phyloP scores from a whole-genome alignment of 192 early-diverging fungal species.

The Umbelopsis isabellina region DNA sequence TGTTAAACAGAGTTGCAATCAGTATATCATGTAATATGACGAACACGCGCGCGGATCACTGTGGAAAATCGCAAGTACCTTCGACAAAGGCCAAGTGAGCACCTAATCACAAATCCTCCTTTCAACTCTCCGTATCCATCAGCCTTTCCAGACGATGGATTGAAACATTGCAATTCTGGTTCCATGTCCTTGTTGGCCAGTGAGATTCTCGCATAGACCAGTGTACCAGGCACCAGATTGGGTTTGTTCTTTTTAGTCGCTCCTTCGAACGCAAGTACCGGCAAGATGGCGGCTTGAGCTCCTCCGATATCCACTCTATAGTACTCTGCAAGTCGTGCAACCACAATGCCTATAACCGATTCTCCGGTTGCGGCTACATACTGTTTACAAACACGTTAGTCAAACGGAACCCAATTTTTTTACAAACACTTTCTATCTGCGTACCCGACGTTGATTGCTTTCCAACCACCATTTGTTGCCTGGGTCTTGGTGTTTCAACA shows the following conservation, averaged over 20 bases:
- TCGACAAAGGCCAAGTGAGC: slow-evolving; percentile 77
- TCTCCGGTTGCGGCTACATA: slow-evolving; percentile 89
- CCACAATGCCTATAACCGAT: slow-evolving; percentile 85
- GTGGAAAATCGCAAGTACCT: slow-evolving; percentile 48
- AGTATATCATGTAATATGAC: background rate
- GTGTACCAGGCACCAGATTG: slow-evolving; percentile 71
- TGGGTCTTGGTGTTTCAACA: slow-evolving; percentile 56
- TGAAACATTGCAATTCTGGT: slow-evolving; percentile 92
- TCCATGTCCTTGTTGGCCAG: slow-evolving; percentile 97
- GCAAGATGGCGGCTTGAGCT: slow-evolving; percentile 81
- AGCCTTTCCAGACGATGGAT: slow-evolving; percentile 76
- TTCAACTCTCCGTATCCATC: slow-evolving; percentile 92
- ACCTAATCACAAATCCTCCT: slow-evolving; percentile 76
- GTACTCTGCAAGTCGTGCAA: slow-evolving; percentile 66
- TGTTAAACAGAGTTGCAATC: slow-evolving; percentile 33
- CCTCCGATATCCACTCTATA: slow-evolving; percentile 95
- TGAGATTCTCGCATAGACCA: slow-evolving; percentile 83
- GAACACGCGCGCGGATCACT: background rate
- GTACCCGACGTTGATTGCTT: slow-evolving; percentile 76
- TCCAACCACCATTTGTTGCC: slow-evolving; percentile 81
- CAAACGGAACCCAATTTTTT: background rate
- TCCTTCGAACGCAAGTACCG: slow-evolving; percentile 88
- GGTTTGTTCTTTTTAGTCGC: slow-evolving; percentile 92
- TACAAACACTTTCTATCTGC: slow-evolving; percentile 21
- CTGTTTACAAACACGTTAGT: slow-evolving; percentile 40